Evolutionary conservation across 495 filamentous ascomycete genomes (phyloP).

Genomic region (Penicillium ucsense): DNA sequence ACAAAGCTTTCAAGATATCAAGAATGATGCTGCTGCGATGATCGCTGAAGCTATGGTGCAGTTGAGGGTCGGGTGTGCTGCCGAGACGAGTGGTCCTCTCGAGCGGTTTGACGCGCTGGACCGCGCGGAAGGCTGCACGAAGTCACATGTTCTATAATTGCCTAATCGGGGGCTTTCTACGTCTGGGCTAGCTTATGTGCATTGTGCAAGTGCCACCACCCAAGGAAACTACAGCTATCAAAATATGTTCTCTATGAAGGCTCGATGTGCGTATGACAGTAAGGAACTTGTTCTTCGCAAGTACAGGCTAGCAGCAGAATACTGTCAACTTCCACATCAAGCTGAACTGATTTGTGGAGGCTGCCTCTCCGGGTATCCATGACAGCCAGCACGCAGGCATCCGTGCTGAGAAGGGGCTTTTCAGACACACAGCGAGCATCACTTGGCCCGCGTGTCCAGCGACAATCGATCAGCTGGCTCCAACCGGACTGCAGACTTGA

Average conservation of each 20-base stretch:
- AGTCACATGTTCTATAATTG: slow-evolving; percentile 31
- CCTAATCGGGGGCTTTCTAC: background rate
- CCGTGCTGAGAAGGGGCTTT: background rate
- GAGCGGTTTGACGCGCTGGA: slow-evolving; percentile 16
- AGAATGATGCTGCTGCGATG: background rate
- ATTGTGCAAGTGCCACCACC: background rate
- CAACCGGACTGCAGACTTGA: slow-evolving; percentile 57
- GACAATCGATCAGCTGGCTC: slow-evolving; percentile 53
- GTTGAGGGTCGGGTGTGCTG: background rate
- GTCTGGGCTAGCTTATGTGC: too few species aligned
- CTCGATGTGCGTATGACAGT: too few species aligned
- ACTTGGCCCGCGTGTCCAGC: slow-evolving; percentile 55
- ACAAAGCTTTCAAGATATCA: background rate
- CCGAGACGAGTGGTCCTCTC: background rate
- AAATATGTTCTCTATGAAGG: background rate
- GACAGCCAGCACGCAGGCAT: slow-evolving; percentile 5
- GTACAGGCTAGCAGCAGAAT: too few species aligned
- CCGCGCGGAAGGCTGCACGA: slow-evolving; percentile 25
- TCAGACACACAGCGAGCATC: background rate
- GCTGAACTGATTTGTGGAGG: slow-evolving; percentile 6
- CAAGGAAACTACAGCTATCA: background rate
- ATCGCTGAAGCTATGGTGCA: background rate
- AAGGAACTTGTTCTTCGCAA: too few species aligned
- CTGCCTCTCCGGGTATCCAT: slow-evolving; percentile 17
- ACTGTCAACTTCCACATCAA: background rate